Evolutionary conservation across 2,329 filamentous ascomycete species (phyloP).

Genomic region (Zymoseptoria crescenta): DNA sequence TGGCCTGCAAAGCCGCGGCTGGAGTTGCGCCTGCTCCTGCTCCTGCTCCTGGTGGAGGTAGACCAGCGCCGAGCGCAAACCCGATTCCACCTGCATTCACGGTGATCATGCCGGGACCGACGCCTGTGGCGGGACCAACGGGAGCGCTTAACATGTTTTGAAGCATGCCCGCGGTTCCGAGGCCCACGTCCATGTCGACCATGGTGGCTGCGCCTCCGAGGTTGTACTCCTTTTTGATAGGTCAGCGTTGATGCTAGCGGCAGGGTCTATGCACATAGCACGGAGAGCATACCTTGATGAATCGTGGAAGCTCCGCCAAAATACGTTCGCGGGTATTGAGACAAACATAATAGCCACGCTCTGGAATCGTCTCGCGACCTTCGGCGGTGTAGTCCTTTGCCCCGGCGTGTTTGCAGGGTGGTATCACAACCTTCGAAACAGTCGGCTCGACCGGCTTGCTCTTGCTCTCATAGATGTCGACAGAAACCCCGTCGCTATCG

Average conservation of each 20-base stretch:
- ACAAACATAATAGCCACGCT: constrained; percentile 10
- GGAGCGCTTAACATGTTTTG: not conserved
- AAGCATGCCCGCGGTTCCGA: not conserved
- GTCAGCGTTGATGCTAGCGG: not conserved
- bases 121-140: not conserved
- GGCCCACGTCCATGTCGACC: not conserved
- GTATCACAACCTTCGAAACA: not conserved
- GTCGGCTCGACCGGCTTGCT: not conserved
- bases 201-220: not conserved
- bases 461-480: not conserved
- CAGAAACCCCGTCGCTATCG: not conserved
- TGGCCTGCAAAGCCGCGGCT: not conserved
- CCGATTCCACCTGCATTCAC: not conserved
- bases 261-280: not conserved
- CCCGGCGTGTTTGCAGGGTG: not conserved
- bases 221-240: not conserved
- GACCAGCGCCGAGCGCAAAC: not conserved
- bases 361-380: not conserved
- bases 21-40: not conserved
- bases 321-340: constrained; percentile 7
- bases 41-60: not conserved
- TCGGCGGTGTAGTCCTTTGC: constrained; percentile 1
- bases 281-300: constrained; percentile 8
- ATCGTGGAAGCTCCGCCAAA: constrained; percentile 4
- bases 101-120: not conserved